Conservation (phyloP, 257 asterid species). For the Forsythia viridissima region DNA sequence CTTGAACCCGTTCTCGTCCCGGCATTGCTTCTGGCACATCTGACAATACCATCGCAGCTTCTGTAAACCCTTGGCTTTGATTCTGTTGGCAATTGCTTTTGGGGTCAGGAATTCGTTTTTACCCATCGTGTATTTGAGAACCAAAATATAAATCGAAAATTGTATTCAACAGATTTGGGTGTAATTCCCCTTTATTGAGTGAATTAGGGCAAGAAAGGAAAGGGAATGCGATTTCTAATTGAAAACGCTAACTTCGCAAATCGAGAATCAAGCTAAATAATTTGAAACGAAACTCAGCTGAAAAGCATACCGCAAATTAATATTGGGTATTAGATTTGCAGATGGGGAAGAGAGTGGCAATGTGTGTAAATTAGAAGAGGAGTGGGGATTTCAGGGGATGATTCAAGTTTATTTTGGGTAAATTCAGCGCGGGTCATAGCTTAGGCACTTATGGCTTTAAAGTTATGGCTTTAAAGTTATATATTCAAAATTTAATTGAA, state of each 20-base stretch:
- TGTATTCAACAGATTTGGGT: no score
- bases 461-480: no score
- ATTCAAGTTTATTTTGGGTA: neutral
- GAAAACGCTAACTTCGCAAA: slow-evolving; percentile 35
- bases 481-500: no score
- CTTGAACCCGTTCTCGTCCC: slow-evolving; percentile 94
- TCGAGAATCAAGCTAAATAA: slow-evolving; percentile 40
- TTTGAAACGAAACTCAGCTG: slow-evolving; percentile 42
- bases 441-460: no score
- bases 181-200: no score
- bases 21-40: slow-evolving; percentile 97
- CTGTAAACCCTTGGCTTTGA: slow-evolving; percentile 83
- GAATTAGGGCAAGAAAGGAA: no score
- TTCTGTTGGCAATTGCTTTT: slow-evolving; percentile 87
- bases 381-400: neutral
- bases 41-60: slow-evolving; percentile 94
- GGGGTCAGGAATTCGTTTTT: slow-evolving; percentile 91
- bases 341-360: neutral
- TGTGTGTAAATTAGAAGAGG: neutral
- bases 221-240: neutral
- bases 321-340: neutral
- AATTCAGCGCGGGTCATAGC: no score
- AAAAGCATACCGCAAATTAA: slow-evolving; percentile 10
- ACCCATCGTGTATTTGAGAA: slow-evolving; percentile 43
- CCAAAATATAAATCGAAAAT: no score